A percentile compares a stretch with the other conserved stretches of the same genome.
Conservation (phyloP, 208 protist genomes). For the Crithidia expoeki region DNA sequence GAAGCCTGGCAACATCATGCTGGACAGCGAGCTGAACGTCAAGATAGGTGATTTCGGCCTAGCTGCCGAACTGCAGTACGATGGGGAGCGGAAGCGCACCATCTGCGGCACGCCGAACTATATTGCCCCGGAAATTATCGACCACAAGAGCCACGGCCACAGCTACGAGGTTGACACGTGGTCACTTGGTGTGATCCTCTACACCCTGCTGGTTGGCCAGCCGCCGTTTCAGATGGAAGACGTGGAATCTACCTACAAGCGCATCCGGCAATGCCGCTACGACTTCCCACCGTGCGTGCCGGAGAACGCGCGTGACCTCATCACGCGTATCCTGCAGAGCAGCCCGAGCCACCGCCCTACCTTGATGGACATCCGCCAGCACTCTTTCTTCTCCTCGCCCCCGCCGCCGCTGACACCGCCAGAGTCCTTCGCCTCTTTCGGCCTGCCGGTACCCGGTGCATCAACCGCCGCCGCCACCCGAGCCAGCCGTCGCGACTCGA, state of each 20-base stretch:
- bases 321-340: slow-evolving; percentile 89
- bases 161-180: slow-evolving; percentile 98
- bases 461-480: slow-evolving; percentile 22
- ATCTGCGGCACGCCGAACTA: slow-evolving; percentile 98
- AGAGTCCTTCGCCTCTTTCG: slow-evolving; percentile 53
- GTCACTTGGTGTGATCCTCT: slow-evolving; percentile 98
- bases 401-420: slow-evolving; percentile 56
- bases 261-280: slow-evolving; percentile 94
- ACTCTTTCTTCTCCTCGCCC: slow-evolving; percentile 88
- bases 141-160: slow-evolving; percentile 89
- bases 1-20: slow-evolving; percentile 97
- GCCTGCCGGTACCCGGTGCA: slow-evolving; percentile 28
- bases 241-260: slow-evolving; percentile 96
- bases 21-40: slow-evolving; percentile 85
- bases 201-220: slow-evolving; percentile 97
- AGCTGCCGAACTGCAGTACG: slow-evolving; percentile 87
- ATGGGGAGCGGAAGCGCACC: slow-evolving; percentile 94
- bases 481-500: slow-evolving; percentile 14
- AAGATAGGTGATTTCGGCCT: slow-evolving; percentile 97
- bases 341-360: slow-evolving; percentile 85
- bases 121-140: slow-evolving; percentile 95
- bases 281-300: slow-evolving; percentile 82
- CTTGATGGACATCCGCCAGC: slow-evolving; percentile 82
- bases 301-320: slow-evolving; percentile 89
- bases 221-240: slow-evolving; percentile 98